Evolutionary conservation across 78 protist species (phyloP), one percentile per base, ranked within the genome.

Genomic region (Polysphondylium violaceum): DNA sequence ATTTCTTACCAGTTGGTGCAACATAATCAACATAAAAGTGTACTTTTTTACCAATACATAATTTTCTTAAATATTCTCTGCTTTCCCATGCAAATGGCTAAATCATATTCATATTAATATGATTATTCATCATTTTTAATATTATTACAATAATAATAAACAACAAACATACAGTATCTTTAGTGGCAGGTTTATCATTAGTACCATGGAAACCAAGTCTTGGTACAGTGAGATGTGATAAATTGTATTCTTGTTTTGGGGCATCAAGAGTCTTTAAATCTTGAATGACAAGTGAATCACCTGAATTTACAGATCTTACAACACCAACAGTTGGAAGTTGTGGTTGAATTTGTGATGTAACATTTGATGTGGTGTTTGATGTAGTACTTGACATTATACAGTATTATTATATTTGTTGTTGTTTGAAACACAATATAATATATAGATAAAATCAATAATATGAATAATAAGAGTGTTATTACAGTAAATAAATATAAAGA

Each of bases 81-180:
- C 85, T 50, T 33, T 69, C 90, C 91, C 87, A 90, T 3, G 94
- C 94, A 73, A 90, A 90, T 63, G 88, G 81, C 92, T 86, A 61
- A 35, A 19, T 17, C 8, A 31, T 23, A 51, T 12, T 67, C n/a
- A n/a, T n/a, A 63, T 6, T 31, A 44, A 14, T 23, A 27, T 44
- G 50, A 29, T 29, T 8, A n/a, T n/a, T n/a, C n/a, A n/a, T n/a
- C n/a, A 68, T 8, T 8, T 68, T 68, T 27, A 29, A 68, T 29
- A 68, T 44, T n/a, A 50, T 17, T n/a, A 27, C 53, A 47, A 47
- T 47, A 47, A 47, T 47, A 47, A 47, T 47, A 47, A 47, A 47
- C 53, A 47, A 47, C 53, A 47, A 47, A 33, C 69, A 58, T 51
- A 76, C 86, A 2, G 29, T 59, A 38, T 86, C 92, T 29, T 68